phyloP scores from a whole-genome alignment of 1,139 yeast species.

The Kazachstania sp. region DNA sequence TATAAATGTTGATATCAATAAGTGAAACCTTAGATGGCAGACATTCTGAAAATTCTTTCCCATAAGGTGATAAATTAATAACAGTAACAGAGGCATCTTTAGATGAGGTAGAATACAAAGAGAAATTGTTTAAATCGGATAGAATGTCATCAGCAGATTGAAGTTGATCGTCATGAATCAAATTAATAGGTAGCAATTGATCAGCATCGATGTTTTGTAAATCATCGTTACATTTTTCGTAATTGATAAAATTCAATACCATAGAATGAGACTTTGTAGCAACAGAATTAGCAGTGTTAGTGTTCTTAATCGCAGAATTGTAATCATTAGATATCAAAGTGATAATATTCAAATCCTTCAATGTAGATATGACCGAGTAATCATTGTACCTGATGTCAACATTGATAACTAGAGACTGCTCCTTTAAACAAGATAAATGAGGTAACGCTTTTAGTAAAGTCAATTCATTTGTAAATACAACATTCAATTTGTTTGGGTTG shows the following conservation, averaged over 20 bases:
- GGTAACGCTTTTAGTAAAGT: conserved; percentile 56
- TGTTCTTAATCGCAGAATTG: conserved; percentile 42
- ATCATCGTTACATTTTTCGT: background rate
- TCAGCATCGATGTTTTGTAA: background rate
- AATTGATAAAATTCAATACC: conserved; percentile 59
- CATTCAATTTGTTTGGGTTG: conserved; percentile 11
- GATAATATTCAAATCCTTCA: conserved; percentile 60
- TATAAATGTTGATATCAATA: conserved; percentile 52
- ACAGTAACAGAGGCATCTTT: conserved; percentile 36
- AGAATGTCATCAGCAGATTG: background rate
- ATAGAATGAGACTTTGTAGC: conserved; percentile 44
- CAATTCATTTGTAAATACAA: conserved; percentile 41
- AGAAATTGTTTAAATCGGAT: background rate
- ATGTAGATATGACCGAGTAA: conserved; percentile 54
- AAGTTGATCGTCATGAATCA: background rate
- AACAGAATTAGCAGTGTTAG: conserved; percentile 48
- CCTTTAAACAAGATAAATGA: conserved; percentile 43
- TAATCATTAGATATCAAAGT: conserved; percentile 56
- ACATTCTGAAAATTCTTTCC: conserved; percentile 40
- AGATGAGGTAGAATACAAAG: background rate
- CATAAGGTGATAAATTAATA: conserved; percentile 54
- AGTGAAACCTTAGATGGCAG: conserved; percentile 41
- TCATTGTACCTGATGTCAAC: conserved; percentile 51
- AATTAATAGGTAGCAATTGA: conserved; percentile 21
- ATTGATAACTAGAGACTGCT: conserved; percentile 48